A percentile compares a stretch with the other conserved stretches of the same genome.
Conservation (phyloP, 306 rosid genomes). For the Castanospermum australe region DNA sequence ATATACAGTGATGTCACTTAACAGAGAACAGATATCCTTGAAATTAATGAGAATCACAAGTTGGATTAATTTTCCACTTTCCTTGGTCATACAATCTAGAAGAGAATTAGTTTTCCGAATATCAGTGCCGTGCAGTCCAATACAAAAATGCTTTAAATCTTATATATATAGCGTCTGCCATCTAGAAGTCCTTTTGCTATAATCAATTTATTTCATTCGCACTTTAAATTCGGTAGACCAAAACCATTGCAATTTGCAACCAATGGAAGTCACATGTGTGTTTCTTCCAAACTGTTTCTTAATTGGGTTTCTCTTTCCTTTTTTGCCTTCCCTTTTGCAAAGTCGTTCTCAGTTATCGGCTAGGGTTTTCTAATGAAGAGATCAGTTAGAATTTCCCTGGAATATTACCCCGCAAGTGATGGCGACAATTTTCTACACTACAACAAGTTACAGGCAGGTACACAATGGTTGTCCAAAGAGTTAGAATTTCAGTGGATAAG, state of each 20-base stretch:
- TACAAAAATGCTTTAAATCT: not conserved
- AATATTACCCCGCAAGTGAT: not conserved
- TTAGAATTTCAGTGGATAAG: not conserved
- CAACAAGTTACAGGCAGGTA: not conserved
- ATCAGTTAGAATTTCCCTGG: not conserved
- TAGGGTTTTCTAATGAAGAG: not conserved
- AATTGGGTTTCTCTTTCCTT: not conserved
- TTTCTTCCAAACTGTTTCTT: not conserved
- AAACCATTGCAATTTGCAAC: not conserved
- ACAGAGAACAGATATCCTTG: not conserved
- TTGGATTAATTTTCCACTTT: not conserved
- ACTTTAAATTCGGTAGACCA: not conserved
- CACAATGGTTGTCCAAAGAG: not conserved
- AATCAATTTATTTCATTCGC: not conserved
- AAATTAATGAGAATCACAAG: not conserved
- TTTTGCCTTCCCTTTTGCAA: not conserved
- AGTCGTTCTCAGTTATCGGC: not conserved
- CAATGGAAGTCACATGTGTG: not conserved
- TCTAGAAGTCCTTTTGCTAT: conserved; percentile 4
- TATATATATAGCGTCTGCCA: not conserved
- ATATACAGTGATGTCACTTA: not conserved
- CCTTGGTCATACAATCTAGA: conserved; percentile 22
- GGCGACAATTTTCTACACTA: not conserved
- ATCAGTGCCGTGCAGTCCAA: conserved; percentile 25
- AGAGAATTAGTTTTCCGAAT: conserved; percentile 13